Conservation (phyloP, 805 yeast species). For the Ogataea henricii region DNA sequence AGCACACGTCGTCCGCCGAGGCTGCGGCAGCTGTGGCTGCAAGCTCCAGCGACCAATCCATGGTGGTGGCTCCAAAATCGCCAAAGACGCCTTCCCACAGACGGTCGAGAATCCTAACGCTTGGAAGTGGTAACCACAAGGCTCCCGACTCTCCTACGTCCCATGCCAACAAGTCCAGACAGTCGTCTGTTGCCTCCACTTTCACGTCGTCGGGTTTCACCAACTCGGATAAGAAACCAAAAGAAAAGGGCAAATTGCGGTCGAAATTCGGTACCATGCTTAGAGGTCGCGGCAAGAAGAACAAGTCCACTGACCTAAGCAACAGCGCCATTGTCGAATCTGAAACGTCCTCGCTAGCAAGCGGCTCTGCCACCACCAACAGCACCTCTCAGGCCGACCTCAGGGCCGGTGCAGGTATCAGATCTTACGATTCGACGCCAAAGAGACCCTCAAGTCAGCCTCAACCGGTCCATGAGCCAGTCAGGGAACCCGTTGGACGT, state of each 20-base stretch:
- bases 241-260: constrained; percentile 47
- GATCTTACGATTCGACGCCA: neutral
- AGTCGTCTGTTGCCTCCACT: constrained; percentile 17
- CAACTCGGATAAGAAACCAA: constrained; percentile 20
- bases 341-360: constrained; percentile 33
- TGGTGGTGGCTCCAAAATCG: constrained; percentile 22
- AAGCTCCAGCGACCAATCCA: constrained; percentile 15
- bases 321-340: constrained; percentile 34
- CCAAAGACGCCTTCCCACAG: constrained; percentile 11
- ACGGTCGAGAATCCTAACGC: constrained; percentile 14
- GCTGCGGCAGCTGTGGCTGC: constrained; percentile 11
- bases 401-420: constrained; percentile 2
- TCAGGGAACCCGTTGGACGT: constrained; percentile 1
- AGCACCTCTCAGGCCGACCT: constrained; percentile 1
- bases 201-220: constrained; percentile 8
- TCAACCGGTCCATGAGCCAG: neutral
- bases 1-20: neutral
- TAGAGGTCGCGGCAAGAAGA: constrained; percentile 55
- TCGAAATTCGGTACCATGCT: constrained; percentile 78
- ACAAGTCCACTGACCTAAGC: constrained; percentile 32
- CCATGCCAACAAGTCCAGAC: constrained; percentile 17
- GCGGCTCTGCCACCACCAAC: constrained; percentile 16
- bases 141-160: constrained; percentile 4
- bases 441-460: neutral
- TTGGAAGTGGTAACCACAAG: constrained; percentile 13